Evolutionary conservation across 306 rosid species (phyloP), one percentile per base, ranked within the genome.

Genomic region (Cucumis cinereus): DNA sequence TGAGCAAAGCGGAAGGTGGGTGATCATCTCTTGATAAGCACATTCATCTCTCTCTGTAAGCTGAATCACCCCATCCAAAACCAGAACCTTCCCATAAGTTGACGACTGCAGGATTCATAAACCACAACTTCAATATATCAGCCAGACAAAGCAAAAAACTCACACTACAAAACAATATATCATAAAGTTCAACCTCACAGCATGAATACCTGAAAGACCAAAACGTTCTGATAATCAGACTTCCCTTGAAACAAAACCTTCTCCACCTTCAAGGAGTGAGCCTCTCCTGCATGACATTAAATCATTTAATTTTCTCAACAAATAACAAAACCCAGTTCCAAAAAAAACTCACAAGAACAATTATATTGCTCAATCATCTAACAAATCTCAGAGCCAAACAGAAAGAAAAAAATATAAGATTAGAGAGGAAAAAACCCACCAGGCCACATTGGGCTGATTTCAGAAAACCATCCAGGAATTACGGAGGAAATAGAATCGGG

Each of bases 371-470:
- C 36, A 10, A n/a, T 66, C 5, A 20, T 20, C 73, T 10, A 66
- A 49, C 59, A 28, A 49, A 71, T 49, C 41, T 28, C 24, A 69
- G 23, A 45, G 23, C 23, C 56, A 47, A 70, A 70, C 40, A 45
- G 15, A 47, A 7, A 1, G 11, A 15, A 16, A 45, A 15, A 7
- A 7, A 14, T 22, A 22, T 8, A 53, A 50, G 38, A 2, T 16
- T 23, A 3, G 47, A 76, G 33, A 50, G 15, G n/a, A 26, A 79
- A 79, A 83, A 83, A 80, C 95, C 26, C 72, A 94, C 99, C 99
- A 9, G 99, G 99, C 99, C 99, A 94, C 98, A 92, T 86, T 92
- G 97, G 93, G 89, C 99, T 94, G 60, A 94, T 85, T 87, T 94
- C 98, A 11, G 99, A 94, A 83, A 94, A 94, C 99, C 99, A 94